A percentile compares a stretch with the other conserved stretches of the same genome.
Evolutionary conservation across 345 rosid genomes (phyloP).

Genomic region (Capsella bursapastoris): DNA sequence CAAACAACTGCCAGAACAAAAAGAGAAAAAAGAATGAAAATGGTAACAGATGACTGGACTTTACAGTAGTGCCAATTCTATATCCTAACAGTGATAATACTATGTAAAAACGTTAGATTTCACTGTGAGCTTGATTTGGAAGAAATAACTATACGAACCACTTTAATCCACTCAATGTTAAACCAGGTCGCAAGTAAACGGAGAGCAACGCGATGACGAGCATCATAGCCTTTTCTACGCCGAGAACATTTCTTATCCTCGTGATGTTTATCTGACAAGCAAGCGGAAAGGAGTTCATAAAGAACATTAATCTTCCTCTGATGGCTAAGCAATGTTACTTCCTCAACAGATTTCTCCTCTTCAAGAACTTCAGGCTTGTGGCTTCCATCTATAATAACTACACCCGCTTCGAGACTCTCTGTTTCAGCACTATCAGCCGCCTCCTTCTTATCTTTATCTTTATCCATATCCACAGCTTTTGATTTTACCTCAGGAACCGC

Average conservation of each 20-base stretch:
- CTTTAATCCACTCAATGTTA: constrained; percentile 77
- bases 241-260: constrained; percentile 56
- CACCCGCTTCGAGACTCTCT: constrained; percentile 33
- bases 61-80: not conserved
- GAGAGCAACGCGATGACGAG: constrained; percentile 88
- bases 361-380: constrained; percentile 40
- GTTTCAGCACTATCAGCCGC: constrained; percentile 5
- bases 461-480: constrained; percentile 41
- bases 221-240: constrained; percentile 88
- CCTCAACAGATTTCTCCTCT: constrained; percentile 64
- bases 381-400: constrained; percentile 37
- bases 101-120: not conserved
- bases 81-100: not conserved
- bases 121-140: not conserved
- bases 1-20: not conserved
- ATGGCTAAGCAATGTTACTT: constrained; percentile 64
- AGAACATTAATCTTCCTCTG: constrained; percentile 80
- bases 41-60: not conserved
- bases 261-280: constrained; percentile 71
- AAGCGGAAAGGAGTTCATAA: constrained; percentile 89
- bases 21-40: not conserved
- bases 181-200: constrained; percentile 89
- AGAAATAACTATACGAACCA: constrained; percentile 58
- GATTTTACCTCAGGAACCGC: constrained; percentile 53
- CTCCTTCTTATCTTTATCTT: constrained; percentile 38